A percentile compares a stretch with the other conserved stretches of the same genome.
Conservation (phyloP, 2,329 filamentous ascomycete genomes). For the Neonectria sp. region DNA sequence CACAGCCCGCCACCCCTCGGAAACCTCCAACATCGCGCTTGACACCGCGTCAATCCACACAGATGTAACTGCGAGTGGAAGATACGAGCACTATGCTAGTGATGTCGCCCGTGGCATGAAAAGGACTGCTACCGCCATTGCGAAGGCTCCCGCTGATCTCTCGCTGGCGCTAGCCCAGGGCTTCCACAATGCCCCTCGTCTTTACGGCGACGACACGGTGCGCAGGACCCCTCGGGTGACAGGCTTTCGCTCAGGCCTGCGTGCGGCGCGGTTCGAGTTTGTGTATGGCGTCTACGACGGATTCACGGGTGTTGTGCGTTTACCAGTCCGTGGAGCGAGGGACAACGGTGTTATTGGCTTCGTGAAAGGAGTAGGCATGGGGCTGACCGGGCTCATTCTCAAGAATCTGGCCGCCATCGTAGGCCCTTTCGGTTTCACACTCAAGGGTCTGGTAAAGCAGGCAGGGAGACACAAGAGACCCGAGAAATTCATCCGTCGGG, state of each 20-base stretch:
- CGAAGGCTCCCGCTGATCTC: conserved; percentile 72
- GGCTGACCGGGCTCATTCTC: conserved; percentile 74
- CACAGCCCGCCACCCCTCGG: conserved; percentile 8
- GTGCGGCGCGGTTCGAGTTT: conserved; percentile 74
- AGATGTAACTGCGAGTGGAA: conserved; percentile 37
- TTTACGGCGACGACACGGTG: conserved; percentile 81
- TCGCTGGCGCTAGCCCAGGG: conserved; percentile 75
- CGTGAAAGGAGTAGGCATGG: conserved; percentile 72
- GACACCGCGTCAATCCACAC: conserved; percentile 30
- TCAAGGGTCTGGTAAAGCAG: conserved; percentile 77
- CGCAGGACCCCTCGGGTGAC: conserved; percentile 75
- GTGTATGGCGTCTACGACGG: conserved; percentile 76
- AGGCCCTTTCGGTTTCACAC: conserved; percentile 72
- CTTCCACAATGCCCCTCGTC: conserved; percentile 78
- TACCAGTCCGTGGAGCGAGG: conserved; percentile 71
- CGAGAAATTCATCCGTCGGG: conserved; percentile 67
- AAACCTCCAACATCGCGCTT: conserved; percentile 19
- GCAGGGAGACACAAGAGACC: conserved; percentile 68
- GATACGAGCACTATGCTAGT: conserved; percentile 59
- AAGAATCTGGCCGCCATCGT: conserved; percentile 75
- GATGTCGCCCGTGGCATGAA: conserved; percentile 68
- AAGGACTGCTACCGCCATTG: conserved; percentile 66
- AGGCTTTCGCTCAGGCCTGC: conserved; percentile 74
- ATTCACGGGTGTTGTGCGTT: conserved; percentile 72
- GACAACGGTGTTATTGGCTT: conserved; percentile 64